Conservation (phyloP, 306 rosid genomes). For the Dryas octopetala region DNA sequence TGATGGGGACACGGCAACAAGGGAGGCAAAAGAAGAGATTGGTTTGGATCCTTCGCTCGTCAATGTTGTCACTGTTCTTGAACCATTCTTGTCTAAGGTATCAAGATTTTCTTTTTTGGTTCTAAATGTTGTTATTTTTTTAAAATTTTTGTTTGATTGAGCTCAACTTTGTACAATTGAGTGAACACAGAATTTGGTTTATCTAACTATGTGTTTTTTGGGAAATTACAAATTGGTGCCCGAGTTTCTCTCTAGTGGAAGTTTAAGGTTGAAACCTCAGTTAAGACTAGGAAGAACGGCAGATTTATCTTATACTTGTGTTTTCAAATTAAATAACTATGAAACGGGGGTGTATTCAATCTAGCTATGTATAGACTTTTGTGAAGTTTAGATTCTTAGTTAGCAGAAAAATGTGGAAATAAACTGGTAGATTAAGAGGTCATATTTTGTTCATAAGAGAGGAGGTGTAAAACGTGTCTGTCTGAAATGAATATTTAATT, state of each 20-base stretch:
- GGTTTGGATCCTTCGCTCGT: constrained; percentile 86
- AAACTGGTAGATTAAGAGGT: neutral
- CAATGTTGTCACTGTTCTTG: constrained; percentile 73
- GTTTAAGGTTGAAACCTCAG: constrained; percentile 6
- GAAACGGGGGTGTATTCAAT: too few species aligned
- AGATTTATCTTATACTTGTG: neutral
- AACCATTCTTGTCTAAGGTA: constrained; percentile 95
- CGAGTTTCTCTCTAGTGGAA: neutral
- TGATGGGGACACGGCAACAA: constrained; percentile 83
- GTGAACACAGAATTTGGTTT: neutral
- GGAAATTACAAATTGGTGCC: neutral
- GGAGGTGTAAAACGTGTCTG: neutral
- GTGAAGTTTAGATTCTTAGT: neutral
- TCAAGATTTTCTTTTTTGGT: neutral
- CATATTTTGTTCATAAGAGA: neutral
- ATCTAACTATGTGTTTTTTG: neutral
- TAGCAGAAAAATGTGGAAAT: neutral
- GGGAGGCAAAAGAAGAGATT: constrained; percentile 93
- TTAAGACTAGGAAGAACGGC: neutral
- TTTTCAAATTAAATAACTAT: neutral
- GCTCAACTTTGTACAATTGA: neutral
- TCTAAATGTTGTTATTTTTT: neutral
- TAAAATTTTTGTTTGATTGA: neutral
- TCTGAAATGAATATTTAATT: neutral
- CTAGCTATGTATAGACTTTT: neutral